These are phyloP conservation scores for Vararia minispora DNA, from an alignment of 768 basidiomycete genomes.

Conservation along the genomic window DNA sequence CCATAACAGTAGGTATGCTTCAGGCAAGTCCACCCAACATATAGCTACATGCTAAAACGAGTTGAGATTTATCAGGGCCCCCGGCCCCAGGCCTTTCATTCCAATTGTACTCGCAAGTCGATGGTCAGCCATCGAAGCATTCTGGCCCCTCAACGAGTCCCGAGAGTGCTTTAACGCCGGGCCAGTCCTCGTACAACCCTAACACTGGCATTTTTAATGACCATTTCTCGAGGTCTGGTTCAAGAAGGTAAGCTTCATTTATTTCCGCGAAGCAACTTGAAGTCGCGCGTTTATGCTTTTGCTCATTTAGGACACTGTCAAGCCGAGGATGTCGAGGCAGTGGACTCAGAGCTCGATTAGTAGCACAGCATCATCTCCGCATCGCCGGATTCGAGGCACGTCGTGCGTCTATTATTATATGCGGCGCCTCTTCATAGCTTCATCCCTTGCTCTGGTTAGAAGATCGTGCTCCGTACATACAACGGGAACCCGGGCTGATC, in stretches of 20 bases:
- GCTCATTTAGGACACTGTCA: slow-evolving; percentile 84
- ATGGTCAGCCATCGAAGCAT: too few species aligned
- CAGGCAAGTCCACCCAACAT: too few species aligned
- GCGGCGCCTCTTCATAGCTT: slow-evolving; percentile 78
- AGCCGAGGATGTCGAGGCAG: slow-evolving; percentile 95
- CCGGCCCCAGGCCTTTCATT: too few species aligned
- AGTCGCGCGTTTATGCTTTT: too few species aligned
- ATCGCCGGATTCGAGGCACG: slow-evolving; percentile 70
- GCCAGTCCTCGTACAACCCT: slow-evolving; percentile 58
- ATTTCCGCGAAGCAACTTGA: too few species aligned
- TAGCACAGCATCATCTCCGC: slow-evolving; percentile 75
- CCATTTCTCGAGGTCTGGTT: slow-evolving; percentile 99
- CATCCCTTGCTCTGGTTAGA: slow-evolving; percentile 70
- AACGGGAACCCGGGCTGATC: slow-evolving; percentile 46
- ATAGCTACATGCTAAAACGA: too few species aligned
- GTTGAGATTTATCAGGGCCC: too few species aligned
- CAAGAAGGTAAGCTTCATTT: slow-evolving; percentile 83
- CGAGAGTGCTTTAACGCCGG: slow-evolving; percentile 68
- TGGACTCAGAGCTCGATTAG: slow-evolving; percentile 82
- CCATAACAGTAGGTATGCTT: too few species aligned
- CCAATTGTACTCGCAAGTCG: too few species aligned
- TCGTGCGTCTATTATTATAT: slow-evolving; percentile 86
- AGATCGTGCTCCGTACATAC: slow-evolving; percentile 45
- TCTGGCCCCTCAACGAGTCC: slow-evolving; percentile 93
- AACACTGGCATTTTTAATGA: slow-evolving; percentile 89